These are phyloP conservation scores for Solanum arcanum DNA, from an alignment of 257 asterid species.

Conservation along the genomic window DNA sequence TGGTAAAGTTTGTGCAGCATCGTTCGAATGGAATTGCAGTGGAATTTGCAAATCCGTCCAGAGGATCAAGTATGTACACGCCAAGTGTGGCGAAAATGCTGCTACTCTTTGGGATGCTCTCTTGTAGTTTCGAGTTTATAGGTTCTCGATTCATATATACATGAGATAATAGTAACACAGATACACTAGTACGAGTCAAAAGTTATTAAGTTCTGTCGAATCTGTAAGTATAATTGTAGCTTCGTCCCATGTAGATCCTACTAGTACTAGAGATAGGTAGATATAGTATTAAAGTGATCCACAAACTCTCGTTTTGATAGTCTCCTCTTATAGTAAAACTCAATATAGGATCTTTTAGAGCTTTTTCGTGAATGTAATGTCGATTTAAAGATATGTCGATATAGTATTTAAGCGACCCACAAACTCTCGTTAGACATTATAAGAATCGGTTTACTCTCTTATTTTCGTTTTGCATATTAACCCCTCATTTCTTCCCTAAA, in stretches of 20 bases:
- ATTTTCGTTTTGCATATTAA: background rate
- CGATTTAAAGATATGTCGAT: background rate
- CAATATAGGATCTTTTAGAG: background rate
- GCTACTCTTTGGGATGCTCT: conserved; percentile 37
- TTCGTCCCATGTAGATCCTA: background rate
- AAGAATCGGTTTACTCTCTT: background rate
- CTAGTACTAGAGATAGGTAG: background rate
- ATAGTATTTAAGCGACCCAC: background rate
- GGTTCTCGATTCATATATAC: background rate
- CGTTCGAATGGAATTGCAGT: conserved; percentile 60
- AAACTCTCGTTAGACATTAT: background rate
- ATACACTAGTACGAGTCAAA: background rate
- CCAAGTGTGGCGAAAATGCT: conserved; percentile 38
- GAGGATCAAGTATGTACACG: conserved; percentile 39
- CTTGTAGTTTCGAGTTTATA: conserved; percentile 3
- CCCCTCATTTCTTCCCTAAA: background rate
- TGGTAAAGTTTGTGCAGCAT: conserved; percentile 37
- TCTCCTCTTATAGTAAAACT: too few relatives aligned
- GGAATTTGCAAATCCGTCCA: conserved; percentile 54
- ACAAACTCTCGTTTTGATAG: too few relatives aligned
- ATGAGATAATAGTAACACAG: background rate
- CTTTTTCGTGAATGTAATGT: background rate
- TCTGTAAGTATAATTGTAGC: background rate
- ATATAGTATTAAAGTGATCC: fast-evolving
- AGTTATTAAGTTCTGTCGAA: background rate